Evolutionary conservation across 495 filamentous ascomycete genomes (phyloP), one percentile per base, ranked within the genome.

Genomic region (Chlorociboria aeruginascens): DNA sequence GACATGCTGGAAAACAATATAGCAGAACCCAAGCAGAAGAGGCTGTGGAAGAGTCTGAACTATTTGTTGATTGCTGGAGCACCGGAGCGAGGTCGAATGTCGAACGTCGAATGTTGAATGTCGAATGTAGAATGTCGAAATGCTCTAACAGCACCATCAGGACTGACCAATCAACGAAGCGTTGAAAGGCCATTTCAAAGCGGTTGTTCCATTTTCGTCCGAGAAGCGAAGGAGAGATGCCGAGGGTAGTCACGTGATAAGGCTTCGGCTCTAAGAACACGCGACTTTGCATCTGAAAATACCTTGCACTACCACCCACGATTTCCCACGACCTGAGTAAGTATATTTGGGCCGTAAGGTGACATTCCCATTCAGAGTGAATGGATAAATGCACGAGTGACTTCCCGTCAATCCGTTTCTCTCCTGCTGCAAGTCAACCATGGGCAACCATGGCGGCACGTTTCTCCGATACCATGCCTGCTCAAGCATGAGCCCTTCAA

Each of bases 1-100:
- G 58, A 61, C 54, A 61, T 60, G 8, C 8, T 50, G 45, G 32
- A 49, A 29, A 33, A 17, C 14, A 10, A 41, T 11, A 20, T n/a
- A 31, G 43, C 40, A 50, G 44, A 46, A 8, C 35, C 39, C 32
- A 41, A 35, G 28, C 14, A 40, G 35, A 44, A 48, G 50, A 36
- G 44, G 8, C 31, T 17, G 20, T 20, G 31, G 43, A 46, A 20
- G 25, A n/a, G 43, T 42, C 12, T 14, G 14, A 14, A n/a, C 8
- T 12, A 38, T 25, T 13, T 43, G 25, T 33, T 40, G 25, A 32
- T 32, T 33, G 33, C 40, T 17, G 38, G 16, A 35, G 42, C 25
- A 16, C 10, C 33, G 6, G n/a, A 50, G n/a, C 41, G 51, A 50
- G 43, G 49, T 55, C 44, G 53, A 49, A 11, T 30, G 20, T 25